Base-by-base conservation (phyloP, 2,329 filamentous ascomycete species). In the Phialophora expanda region DNA sequence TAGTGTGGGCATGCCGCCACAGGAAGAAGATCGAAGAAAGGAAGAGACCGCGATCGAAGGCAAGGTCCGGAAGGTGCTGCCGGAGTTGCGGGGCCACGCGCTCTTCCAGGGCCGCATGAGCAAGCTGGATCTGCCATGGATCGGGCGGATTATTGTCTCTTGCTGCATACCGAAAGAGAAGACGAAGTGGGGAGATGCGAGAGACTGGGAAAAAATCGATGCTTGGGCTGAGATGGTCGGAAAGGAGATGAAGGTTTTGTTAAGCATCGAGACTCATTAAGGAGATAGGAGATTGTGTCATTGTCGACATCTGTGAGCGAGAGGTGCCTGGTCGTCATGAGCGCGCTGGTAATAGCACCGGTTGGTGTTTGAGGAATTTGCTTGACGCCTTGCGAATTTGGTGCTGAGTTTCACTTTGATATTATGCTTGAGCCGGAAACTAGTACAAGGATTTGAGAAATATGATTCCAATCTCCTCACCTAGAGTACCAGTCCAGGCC, bases 171-270 rank as follows among this genome's bases (percentile, higher is more conserved):
- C 32, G 12, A 57, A 41, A 7, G 55, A 44, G 3, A 57, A 44
- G 30, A 34, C 55, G 3, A 44, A 44, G 24, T 57, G 20, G n/a
- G 32, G 38, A 11, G 34, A 44, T 9, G 30, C 32, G 22, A 38
- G 55, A 20, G 55, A 44, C 38, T 57, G 55, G 55, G 20, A 41
- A 14, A n/a, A 57, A 46, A 57, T 57, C 34, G 24, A 38, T 46
- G 20, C 32, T 34, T 41, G 34, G 32, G 20, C 55, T 2, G 55
- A 57, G 4, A 34, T 9, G 12, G 38, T 44, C 26, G 34, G 9
- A 17, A 57, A 44, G 22, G 34, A 44, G 5, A 44, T 44, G 11
- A 26, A 24, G 24, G 20, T 2, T 20, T 26, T 57, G n/a, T 56
- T 22, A 7, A 32, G 8, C 44, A 17, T 12, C 24, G 8, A 24